Evolutionary conservation across 2,329 filamentous ascomycete genomes (phyloP), one percentile per base, ranked within the genome.

Genomic region (Pseudogymnoascus sp.): DNA sequence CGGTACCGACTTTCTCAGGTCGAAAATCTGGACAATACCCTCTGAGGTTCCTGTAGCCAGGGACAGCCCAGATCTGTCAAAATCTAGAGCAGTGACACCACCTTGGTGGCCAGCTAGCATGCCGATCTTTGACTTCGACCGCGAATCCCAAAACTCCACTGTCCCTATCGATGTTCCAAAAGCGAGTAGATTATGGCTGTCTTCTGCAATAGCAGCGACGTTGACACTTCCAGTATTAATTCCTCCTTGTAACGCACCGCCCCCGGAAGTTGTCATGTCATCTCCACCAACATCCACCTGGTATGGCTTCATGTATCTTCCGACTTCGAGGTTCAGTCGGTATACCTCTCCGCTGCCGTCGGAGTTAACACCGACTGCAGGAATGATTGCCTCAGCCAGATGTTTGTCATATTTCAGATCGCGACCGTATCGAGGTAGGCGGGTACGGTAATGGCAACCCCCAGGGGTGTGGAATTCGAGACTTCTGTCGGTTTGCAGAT

Each of bases 121-220:
- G 13, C 90, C 92, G 9, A 93, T 88, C 62, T 91, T 82, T 61
- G 87, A 88, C 71, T 91, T 88, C 31, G 89, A 92, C 63, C 94
- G 84, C 0, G 92, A 84, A 72, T 99, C 94, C 90, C 92, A 99
- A 70, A 97, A 93, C 72, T 99, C 94, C 26, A 97, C 90, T 0
- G 93, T 96, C n/a, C 94, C 93, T 62, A 94, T 78, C 2, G 91
- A 92, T 1, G 94, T 99, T 60, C 95, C 94, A 69, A 99, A 99
- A 0, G 93, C 92, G 35, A 92, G 81, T 4, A 99, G 79, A 62
- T 94, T 94, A 73, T 99, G 94, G 57, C 89, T 92, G 40, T 87
- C 83, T 71, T 97, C 90, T 2, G 94, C 94, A 63, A 96, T 84
- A 2, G 92, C 88, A 10, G 86, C 93, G 6, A 87, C 87, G 71